phyloP scores from a whole-genome alignment of 2,329 filamentous ascomycete genomes.

The Clonostachys byssicola region DNA sequence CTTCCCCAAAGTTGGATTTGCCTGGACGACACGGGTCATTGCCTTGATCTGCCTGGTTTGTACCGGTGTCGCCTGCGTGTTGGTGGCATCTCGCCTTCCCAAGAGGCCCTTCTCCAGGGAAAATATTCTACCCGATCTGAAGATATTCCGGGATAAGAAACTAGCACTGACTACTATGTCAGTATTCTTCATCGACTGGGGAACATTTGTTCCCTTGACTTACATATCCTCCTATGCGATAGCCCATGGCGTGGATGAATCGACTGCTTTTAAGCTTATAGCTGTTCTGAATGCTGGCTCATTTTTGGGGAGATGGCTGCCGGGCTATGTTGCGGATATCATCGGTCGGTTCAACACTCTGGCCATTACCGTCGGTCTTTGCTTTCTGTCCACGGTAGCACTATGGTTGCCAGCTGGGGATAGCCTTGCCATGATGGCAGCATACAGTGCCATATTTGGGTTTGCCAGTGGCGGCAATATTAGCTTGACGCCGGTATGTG shows the following conservation, averaged over 20 bases:
- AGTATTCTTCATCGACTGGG: conserved; percentile 71
- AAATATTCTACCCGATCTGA: conserved; percentile 57
- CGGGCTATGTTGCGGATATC: conserved; percentile 74
- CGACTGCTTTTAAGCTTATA: conserved; percentile 73
- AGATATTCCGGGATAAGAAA: conserved; percentile 57
- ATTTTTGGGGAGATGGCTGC: conserved; percentile 72
- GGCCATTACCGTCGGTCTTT: no score
- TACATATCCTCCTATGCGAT: conserved; percentile 79
- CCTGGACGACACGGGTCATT: conserved; percentile 46
- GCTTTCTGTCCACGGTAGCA: no score
- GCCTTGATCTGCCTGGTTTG: conserved; percentile 41
- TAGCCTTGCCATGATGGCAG: no score
- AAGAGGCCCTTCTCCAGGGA: conserved; percentile 46
- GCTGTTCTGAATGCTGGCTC: conserved; percentile 81
- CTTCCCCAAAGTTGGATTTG: conserved; percentile 44
- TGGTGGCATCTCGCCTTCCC: conserved; percentile 57
- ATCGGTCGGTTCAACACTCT: conserved; percentile 78
- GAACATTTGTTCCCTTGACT: conserved; percentile 73
- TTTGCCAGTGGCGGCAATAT: not conserved
- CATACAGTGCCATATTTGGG: not conserved
- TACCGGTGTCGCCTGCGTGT: conserved; percentile 37
- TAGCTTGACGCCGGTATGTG: not conserved
- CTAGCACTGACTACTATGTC: conserved; percentile 63
- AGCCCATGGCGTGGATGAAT: conserved; percentile 54
- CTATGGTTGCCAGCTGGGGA: no score